These are phyloP conservation scores for Rubia tinctorum DNA, from an alignment of 305 asterid species.

Conservation along the genomic window DNA sequence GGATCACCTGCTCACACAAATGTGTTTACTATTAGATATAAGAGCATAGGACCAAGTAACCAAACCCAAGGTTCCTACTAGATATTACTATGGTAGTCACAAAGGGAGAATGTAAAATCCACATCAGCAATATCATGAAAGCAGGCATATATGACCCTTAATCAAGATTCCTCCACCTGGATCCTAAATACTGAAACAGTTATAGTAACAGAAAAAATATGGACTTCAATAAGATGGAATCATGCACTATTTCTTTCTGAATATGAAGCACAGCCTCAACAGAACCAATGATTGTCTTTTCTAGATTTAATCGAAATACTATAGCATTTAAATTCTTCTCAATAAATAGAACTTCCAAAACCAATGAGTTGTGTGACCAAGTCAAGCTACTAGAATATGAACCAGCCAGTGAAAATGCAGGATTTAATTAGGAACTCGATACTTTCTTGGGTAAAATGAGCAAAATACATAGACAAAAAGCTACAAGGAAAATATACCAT, in stretches of 20 bases:
- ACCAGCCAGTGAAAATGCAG: neutral
- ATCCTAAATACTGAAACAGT: neutral
- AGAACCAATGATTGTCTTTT: neutral
- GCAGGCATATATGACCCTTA: neutral
- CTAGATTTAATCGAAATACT: neutral
- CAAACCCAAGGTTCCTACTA: neutral
- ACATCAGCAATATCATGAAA: neutral
- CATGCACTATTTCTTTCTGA: neutral
- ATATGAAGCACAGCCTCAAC: neutral
- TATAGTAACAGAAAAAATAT: slow-evolving; percentile 6
- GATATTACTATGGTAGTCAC: neutral
- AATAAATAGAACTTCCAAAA: neutral
- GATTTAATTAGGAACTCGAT: neutral
- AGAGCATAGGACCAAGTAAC: neutral
- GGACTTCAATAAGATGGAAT: neutral
- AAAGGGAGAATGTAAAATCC: neutral
- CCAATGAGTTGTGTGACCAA: neutral
- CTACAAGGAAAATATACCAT: neutral
- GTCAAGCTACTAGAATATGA: neutral
- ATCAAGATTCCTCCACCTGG: neutral
- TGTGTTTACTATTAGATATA: neutral
- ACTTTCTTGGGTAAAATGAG: neutral
- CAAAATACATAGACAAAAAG: neutral
- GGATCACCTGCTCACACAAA: slow-evolving; percentile 31
- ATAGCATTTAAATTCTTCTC: neutral